Conservation (phyloP, 2,329 filamentous ascomycete species). For the Penicillium verrucosum region DNA sequence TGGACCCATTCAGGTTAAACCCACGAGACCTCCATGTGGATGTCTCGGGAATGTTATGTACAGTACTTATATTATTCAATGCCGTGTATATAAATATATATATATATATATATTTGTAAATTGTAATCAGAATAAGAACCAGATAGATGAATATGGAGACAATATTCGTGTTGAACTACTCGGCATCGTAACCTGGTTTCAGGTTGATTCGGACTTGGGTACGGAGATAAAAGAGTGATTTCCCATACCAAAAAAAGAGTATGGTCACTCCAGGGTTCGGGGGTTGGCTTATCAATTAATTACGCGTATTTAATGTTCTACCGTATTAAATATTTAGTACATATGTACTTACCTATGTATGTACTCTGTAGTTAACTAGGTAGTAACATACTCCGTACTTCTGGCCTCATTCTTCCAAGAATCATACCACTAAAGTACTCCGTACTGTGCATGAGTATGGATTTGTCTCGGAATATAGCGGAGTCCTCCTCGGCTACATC, state of each 20-base stretch:
- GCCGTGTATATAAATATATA: too few species aligned
- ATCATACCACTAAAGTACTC: neutral
- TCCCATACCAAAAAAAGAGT: neutral
- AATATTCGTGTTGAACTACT: neutral
- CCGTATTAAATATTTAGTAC: too few species aligned
- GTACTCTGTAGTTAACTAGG: too few species aligned
- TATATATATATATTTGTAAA: too few species aligned
- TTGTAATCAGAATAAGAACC: neutral
- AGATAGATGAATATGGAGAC: neutral
- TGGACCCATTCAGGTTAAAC: constrained; percentile 7
- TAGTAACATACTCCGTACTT: neutral
- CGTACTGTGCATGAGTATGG: neutral
- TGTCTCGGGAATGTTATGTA: constrained; percentile 3
- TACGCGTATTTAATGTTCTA: neutral
- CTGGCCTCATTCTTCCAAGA: neutral
- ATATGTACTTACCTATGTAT: too few species aligned
- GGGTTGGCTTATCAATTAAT: neutral
- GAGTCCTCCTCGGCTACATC: neutral
- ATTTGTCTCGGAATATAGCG: neutral
- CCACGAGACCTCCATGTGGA: constrained; percentile 28
- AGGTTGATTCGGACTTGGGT: constrained; percentile 9
- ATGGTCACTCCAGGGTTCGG: neutral
- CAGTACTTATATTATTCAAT: neutral
- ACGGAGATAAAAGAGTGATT: neutral
- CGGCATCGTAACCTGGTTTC: constrained; percentile 7